These are phyloP conservation scores for Sphaerulina musiva DNA, from an alignment of 2,329 filamentous ascomycete genomes.

Conservation along the genomic window DNA sequence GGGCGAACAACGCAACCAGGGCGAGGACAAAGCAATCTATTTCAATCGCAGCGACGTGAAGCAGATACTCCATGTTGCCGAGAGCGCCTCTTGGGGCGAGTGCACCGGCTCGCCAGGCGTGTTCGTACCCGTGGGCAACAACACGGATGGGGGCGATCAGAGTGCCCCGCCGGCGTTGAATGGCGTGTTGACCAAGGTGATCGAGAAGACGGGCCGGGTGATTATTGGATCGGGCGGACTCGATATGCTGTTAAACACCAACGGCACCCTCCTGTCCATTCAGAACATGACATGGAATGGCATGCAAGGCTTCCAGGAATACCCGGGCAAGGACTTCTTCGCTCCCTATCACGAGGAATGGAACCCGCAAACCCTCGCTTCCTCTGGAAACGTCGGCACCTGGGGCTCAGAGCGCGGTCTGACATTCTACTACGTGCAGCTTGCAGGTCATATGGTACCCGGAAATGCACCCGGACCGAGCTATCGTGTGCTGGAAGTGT, in stretches of 20 bases:
- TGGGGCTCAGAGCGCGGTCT: slow-evolving; percentile 26
- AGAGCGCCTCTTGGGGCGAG: background rate
- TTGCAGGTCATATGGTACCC: slow-evolving; percentile 28
- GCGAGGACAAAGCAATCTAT: slow-evolving; percentile 10
- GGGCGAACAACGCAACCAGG: background rate
- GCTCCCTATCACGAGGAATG: slow-evolving; percentile 19
- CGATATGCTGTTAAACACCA: slow-evolving; percentile 26
- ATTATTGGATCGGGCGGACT: slow-evolving; percentile 27
- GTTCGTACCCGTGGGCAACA: slow-evolving; percentile 5
- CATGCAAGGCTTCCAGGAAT: slow-evolving; percentile 25
- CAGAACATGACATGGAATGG: slow-evolving; percentile 33
- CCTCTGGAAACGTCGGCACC: slow-evolving; percentile 9
- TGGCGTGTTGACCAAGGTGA: slow-evolving; percentile 19
- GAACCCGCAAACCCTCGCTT: background rate
- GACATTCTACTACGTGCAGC: slow-evolving; percentile 26
- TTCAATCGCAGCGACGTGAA: slow-evolving; percentile 34
- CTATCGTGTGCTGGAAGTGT: slow-evolving; percentile 39
- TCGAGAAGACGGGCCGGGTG: slow-evolving; percentile 29
- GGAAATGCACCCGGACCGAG: slow-evolving; percentile 40
- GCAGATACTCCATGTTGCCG: slow-evolving; percentile 31
- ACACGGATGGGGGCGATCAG: slow-evolving; percentile 10
- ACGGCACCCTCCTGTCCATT: slow-evolving; percentile 27
- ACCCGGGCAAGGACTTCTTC: slow-evolving; percentile 21
- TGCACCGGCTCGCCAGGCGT: slow-evolving; percentile 3
- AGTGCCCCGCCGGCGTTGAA: slow-evolving; percentile 13